Evolutionary conservation across 2,329 filamentous ascomycete species (phyloP), one percentile per base, ranked within the genome.

Genomic region (Botrytis porri): DNA sequence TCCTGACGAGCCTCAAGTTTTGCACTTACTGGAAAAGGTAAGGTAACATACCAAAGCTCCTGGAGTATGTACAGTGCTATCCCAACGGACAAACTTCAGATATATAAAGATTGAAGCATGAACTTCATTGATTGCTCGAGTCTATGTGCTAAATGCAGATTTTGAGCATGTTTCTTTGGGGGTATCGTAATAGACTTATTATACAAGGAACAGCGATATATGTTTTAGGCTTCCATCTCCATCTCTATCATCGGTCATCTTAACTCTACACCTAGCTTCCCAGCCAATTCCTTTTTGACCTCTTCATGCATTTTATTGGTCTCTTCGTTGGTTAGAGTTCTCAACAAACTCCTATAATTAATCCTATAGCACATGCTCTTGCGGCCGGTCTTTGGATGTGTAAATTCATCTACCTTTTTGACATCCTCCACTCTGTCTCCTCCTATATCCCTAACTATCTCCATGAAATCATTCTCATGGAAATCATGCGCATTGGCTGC

Each of bases 381-480:
- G 77, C 92, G 87, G 6, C 91, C 90, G 32, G 92, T 95, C 84
- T 93, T 94, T 54, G 95, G 94, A 82, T 98, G 94, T 65, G 88
- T 89, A 82, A 98, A 99, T 81, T 93, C 88, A 82, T 98, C 96
- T 70, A 93, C 89, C 41, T 97, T 85, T 75, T 85, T 86, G 69
- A 98, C 95, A 81, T 97, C 94, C 83, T 99, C 96, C 51, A 96
- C 94, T 35, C 90, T 83, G 81, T 97, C 93, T 69, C 94, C 95
- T 16, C 90, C 93, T 64, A 95, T 86, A 77, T 90, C 90, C 76
- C 96, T 90, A 29, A 98, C 93, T 73, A 98, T 88, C 83, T 98
- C 96, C 95, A 98, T 98, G 69, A 98, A 86, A 82, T 99, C 96
- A 83, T 98, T 98, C 81, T 97, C 95, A 82, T 98, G 95, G 80